Evolutionary conservation across 208 protist genomes (phyloP), one percentile per base, ranked within the genome.

Genomic region (Vickermania spadyakhi): DNA sequence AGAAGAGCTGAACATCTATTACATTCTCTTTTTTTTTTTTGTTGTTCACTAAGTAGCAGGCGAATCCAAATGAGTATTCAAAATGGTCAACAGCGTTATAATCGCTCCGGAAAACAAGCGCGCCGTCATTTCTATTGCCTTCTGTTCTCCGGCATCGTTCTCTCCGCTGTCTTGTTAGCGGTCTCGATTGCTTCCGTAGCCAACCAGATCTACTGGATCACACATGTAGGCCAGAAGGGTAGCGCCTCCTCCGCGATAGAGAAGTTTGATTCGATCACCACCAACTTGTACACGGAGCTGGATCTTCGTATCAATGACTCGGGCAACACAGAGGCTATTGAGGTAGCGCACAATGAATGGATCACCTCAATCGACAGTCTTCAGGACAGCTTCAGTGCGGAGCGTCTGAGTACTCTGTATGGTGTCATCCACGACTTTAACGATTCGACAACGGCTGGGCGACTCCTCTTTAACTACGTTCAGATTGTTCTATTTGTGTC

Each of bases 91-190:
- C n/a, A n/a, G n/a, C n/a, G n/a, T n/a, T n/a, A n/a, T n/a, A n/a
- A n/a, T n/a, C n/a, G n/a, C n/a, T n/a, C n/a, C n/a, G 36, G 36
- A 7, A 45, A 18, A 18, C 36, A 18, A 45, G 7, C 36, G 7
- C 36, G 36, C 25, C 21, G 56, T 14, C 22, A 59, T 13, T 21
- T 50, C 27, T n/a, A 31, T 59, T 45, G 56, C 18, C 56, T 59
- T 5, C 18, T 59, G 25, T 31, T 59, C 28, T 28, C 18, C 11
- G 56, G 56, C 14, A 45, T 21, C 28, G 56, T 59, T 5, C 28
- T 59, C 5, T 14, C 56, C 5, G 25, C 56, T 4, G 18, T 59
- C 5, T 13, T 59, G 18, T 13, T 59, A 5, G 18, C 50, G 13
- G n/a, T 59, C 21, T 4, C 28, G 5, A 59, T 59, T 18, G 28